phyloP scores from a whole-genome alignment of 768 basidiomycete genomes.

The Kwoniella dendrophila region DNA sequence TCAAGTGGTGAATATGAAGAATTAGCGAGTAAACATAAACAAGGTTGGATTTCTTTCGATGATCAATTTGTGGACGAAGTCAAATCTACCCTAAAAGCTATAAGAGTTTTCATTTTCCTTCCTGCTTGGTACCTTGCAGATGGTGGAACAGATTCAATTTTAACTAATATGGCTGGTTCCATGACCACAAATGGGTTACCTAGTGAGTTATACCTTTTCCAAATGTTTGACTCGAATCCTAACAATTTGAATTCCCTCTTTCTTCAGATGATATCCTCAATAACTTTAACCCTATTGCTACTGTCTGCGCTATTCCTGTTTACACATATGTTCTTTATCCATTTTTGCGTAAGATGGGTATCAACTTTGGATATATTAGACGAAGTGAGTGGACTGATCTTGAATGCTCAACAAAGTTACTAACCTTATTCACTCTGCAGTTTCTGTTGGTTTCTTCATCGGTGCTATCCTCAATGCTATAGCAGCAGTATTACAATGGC shows the following conservation, averaged over 20 bases:
- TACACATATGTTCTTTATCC: constrained; percentile 48
- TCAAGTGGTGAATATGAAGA: constrained; percentile 9
- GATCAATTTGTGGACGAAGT: constrained; percentile 53
- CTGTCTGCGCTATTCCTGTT: constrained; percentile 37
- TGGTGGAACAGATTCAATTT: constrained; percentile 39
- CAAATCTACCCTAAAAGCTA: constrained; percentile 38
- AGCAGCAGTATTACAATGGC: constrained; percentile 33
- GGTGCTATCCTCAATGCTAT: constrained; percentile 36
- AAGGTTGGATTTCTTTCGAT: constrained; percentile 37
- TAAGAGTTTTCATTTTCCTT: constrained; percentile 40
- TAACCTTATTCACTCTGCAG: neutral
- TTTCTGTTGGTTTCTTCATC: constrained; percentile 23
- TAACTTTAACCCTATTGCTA: constrained; percentile 48
- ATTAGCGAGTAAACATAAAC: constrained; percentile 10
- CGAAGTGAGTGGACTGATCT: neutral
- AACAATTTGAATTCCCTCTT: neutral
- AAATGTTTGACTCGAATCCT: neutral
- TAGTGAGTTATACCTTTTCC: constrained; percentile 9
- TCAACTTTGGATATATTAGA: constrained; percentile 18
- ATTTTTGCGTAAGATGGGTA: constrained; percentile 32
- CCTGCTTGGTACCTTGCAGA: constrained; percentile 47
- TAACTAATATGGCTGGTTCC: constrained; percentile 38
- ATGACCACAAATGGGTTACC: constrained; percentile 36
- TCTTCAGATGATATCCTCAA: constrained; percentile 43
- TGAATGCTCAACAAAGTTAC: neutral